Conservation (phyloP, 176 grass and related monocot genomes). For the Zea luxurians region DNA sequence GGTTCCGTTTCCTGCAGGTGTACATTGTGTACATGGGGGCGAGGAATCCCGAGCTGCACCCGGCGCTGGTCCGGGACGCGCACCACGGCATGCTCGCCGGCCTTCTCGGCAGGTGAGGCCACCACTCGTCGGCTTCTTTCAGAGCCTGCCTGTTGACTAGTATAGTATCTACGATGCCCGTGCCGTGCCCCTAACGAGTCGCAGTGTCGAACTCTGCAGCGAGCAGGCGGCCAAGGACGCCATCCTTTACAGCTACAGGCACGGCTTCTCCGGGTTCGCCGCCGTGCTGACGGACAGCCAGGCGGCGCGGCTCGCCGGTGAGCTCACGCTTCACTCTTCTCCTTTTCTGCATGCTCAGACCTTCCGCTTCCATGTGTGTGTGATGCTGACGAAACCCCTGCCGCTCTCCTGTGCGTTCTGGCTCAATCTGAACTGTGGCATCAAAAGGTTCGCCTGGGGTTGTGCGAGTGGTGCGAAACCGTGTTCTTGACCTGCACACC, state of each 20-base stretch:
- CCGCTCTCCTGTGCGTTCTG: not conserved
- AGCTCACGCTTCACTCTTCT: conserved; percentile 18
- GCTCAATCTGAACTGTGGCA: not conserved
- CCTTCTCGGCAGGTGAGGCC: conserved; percentile 68
- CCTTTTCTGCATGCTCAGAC: not conserved
- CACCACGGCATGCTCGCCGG: conserved; percentile 78
- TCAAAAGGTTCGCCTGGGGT: conserved; percentile 76
- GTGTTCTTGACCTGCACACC: conserved; percentile 83
- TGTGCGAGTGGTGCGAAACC: conserved; percentile 71
- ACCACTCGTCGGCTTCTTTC: too few species aligned
- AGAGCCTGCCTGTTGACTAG: not conserved
- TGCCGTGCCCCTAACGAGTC: not conserved
- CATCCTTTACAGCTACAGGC: conserved; percentile 93
- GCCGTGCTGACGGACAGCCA: conserved; percentile 67
- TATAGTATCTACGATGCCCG: not conserved
- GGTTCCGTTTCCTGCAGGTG: conserved; percentile 54
- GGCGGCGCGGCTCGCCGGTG: conserved; percentile 65
- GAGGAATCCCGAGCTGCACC: conserved; percentile 36
- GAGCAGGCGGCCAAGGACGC: conserved; percentile 59
- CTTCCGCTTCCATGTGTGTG: not conserved
- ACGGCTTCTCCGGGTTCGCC: conserved; percentile 95
- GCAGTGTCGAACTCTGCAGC: conserved; percentile 44
- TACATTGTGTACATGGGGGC: conserved; percentile 98
- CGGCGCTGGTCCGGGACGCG: conserved; percentile 52
- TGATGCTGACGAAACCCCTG: not conserved